Evolutionary conservation across 129 eudicot species (phyloP).

Genomic region (Flaveria linearis): DNA sequence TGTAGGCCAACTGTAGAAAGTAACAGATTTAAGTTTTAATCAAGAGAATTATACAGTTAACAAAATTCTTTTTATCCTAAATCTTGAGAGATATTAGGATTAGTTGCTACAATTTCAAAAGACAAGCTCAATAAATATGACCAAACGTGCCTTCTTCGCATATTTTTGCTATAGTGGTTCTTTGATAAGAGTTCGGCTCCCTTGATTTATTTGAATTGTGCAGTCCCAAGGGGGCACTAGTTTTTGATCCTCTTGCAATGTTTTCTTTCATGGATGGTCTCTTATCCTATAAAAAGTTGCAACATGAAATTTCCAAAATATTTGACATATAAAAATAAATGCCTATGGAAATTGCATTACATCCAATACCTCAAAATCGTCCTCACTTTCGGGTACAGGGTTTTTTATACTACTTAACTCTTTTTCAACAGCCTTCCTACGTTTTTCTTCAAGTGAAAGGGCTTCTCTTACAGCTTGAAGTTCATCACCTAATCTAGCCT

Average conservation of each 20-base stretch:
- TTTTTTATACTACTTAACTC: slow-evolving; percentile 60
- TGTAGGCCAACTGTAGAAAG: slow-evolving; percentile 80
- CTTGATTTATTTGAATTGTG: slow-evolving; percentile 58
- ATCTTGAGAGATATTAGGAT: background rate
- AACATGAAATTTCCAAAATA: slow-evolving; percentile 18
- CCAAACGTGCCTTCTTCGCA: slow-evolving; percentile 89
- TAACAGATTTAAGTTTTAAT: slow-evolving; percentile 13
- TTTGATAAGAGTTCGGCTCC: slow-evolving; percentile 62
- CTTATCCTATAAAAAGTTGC: slow-evolving; percentile 60
- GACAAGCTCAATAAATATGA: background rate
- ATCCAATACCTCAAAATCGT: slow-evolving; percentile 68
- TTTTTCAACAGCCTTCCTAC: slow-evolving; percentile 65
- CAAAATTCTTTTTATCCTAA: slow-evolving; percentile 10
- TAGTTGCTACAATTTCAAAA: slow-evolving; percentile 5
- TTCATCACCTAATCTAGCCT: slow-evolving; percentile 58
- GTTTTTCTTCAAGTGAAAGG: slow-evolving; percentile 68
- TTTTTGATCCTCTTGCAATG: slow-evolving; percentile 49
- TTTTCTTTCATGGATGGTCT: slow-evolving; percentile 61
- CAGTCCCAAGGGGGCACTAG: slow-evolving; percentile 48
- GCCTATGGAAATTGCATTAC: background rate
- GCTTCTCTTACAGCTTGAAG: slow-evolving; percentile 54
- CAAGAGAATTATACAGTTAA: slow-evolving; percentile 4
- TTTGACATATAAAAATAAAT: background rate
- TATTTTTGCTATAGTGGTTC: slow-evolving; percentile 77
- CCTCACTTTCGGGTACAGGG: slow-evolving; percentile 73